Conservation (phyloP, 371 early-diverging fungal species). For the Vairimorpha necatrix region DNA sequence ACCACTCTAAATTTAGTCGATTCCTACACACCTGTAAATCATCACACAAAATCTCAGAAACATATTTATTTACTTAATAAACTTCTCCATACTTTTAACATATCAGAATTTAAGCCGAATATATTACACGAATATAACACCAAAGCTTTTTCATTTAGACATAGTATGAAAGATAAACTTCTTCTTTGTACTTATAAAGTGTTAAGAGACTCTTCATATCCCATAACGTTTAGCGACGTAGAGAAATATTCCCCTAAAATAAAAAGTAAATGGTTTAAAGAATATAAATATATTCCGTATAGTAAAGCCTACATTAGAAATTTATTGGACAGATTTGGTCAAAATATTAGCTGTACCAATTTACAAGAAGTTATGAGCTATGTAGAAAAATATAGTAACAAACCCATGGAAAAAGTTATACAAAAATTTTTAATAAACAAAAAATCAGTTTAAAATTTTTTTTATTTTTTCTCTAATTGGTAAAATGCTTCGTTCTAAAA, state of each 20-base stretch:
- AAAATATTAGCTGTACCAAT: neutral
- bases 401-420: neutral
- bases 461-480: neutral
- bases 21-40: neutral
- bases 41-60: neutral
- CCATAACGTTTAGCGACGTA: neutral
- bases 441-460: neutral
- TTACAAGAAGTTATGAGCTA: neutral
- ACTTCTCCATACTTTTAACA: neutral
- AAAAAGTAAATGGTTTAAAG: slow-evolving; percentile 10
- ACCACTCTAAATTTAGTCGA: neutral
- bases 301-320: neutral
- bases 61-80: neutral
- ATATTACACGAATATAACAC: neutral
- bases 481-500: neutral
- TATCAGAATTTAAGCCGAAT: neutral
- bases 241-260: neutral
- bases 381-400: neutral
- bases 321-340: neutral
- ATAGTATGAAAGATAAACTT: neutral
- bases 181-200: neutral
- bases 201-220: neutral
- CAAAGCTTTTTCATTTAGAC: neutral
- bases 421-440: neutral
- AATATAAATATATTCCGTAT: neutral